A percentile compares a stretch with the other conserved stretches of the same genome.
Evolutionary conservation across 148 eudicot genomes (phyloP).

Genomic region (Heliosperma pusillum): DNA sequence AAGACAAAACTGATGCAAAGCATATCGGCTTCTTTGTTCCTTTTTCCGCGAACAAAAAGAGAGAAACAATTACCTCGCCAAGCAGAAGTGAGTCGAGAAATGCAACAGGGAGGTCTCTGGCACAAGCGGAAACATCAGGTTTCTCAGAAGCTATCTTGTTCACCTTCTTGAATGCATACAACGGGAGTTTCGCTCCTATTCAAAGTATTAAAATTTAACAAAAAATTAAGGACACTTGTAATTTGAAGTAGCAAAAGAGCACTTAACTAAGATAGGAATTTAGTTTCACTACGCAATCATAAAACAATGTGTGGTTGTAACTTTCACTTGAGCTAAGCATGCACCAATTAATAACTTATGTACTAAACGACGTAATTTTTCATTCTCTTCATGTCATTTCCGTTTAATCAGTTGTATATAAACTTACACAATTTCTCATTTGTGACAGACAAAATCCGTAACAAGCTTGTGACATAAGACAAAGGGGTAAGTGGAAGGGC

Average conservation of each 20-base stretch:
- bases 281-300: too few species aligned
- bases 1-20: neutral
- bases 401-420: too few species aligned
- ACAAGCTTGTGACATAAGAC: too few species aligned
- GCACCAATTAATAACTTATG: neutral
- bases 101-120: conserved; percentile 62
- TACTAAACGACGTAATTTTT: too few species aligned
- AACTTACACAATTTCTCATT: too few species aligned
- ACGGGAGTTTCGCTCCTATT: conserved; percentile 68
- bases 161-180: conserved; percentile 64
- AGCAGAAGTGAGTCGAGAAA: conserved; percentile 88
- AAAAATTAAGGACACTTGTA: neutral
- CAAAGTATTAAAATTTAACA: neutral
- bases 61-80: conserved; percentile 64
- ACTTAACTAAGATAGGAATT: neutral
- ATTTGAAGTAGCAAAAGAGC: conserved; percentile 4
- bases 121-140: conserved; percentile 30
- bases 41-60: neutral
- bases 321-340: neutral
- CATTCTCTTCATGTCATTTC: too few species aligned
- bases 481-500: too few species aligned
- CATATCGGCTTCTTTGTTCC: neutral
- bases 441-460: too few species aligned
- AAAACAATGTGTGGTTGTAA: too few species aligned
- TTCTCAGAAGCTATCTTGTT: conserved; percentile 39